Conservation (phyloP, 495 filamentous ascomycete genomes). For the Evernia prunastri region DNA sequence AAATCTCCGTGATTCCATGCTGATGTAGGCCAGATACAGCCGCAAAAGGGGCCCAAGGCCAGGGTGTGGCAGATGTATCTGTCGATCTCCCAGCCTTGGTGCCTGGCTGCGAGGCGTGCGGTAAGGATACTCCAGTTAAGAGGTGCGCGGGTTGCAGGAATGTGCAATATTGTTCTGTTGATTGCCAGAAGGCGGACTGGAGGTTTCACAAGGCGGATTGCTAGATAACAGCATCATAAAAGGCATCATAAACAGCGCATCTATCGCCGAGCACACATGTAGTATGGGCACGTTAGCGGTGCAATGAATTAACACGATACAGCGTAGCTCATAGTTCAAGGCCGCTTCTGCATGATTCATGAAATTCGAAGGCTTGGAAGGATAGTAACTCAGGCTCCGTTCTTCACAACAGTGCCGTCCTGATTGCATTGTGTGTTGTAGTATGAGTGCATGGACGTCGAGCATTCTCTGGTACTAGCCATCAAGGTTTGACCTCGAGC, state of each 20-base stretch:
- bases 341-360: too few species aligned
- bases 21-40: not conserved
- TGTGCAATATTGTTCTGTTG: slow-evolving; percentile 45
- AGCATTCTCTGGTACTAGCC: too few species aligned
- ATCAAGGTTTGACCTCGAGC: too few species aligned
- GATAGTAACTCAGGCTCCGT: too few species aligned
- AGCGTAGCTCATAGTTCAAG: not conserved
- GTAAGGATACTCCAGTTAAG: slow-evolving; percentile 26
- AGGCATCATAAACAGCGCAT: not conserved
- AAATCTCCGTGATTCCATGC: not conserved
- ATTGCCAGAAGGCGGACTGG: slow-evolving; percentile 55
- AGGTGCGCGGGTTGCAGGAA: slow-evolving; percentile 46
- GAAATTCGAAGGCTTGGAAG: too few species aligned
- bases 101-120: slow-evolving; percentile 13
- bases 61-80: not conserved
- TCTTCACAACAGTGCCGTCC: too few species aligned
- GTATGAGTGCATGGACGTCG: too few species aligned
- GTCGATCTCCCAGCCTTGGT: not conserved
- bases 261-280: not conserved
- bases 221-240: slow-evolving; percentile 3
- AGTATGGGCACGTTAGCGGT: not conserved
- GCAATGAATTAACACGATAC: not conserved
- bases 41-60: not conserved
- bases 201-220: slow-evolving; percentile 48
- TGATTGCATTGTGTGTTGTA: too few species aligned